Conservation (phyloP, 2,329 filamentous ascomycete species). For the Alternaria sp. region DNA sequence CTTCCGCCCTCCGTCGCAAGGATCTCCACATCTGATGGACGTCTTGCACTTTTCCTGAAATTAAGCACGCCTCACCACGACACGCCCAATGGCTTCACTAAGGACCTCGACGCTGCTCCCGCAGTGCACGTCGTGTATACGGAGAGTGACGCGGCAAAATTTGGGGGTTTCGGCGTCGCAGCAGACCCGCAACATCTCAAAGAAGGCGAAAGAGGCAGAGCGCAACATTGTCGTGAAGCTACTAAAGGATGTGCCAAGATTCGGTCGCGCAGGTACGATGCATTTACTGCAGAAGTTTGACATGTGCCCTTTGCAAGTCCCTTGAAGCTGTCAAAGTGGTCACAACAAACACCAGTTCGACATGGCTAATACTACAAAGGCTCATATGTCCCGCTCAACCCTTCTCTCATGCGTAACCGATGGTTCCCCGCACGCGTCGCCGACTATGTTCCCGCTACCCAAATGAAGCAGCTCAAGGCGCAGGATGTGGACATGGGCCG, state of each 20-base stretch:
- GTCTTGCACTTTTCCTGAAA: constrained; percentile 24
- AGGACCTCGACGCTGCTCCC: constrained; percentile 45
- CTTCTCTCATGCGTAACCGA: constrained; percentile 63
- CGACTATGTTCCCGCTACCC: constrained; percentile 59
- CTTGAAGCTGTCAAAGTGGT: constrained; percentile 3
- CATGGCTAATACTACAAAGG: constrained; percentile 51
- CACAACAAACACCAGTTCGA: background rate
- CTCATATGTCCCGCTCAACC: constrained; percentile 60
- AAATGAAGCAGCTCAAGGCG: constrained; percentile 56
- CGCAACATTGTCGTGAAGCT: constrained; percentile 60
- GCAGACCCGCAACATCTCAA: constrained; percentile 57
- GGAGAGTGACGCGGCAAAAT: constrained; percentile 43
- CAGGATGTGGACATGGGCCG: constrained; percentile 56
- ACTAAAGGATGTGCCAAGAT: constrained; percentile 61
- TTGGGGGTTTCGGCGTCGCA: constrained; percentile 39
- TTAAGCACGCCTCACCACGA: constrained; percentile 17
- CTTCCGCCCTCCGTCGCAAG: constrained; percentile 34
- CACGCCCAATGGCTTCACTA: constrained; percentile 45
- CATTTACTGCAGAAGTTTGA: background rate
- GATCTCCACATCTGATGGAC: constrained; percentile 34
- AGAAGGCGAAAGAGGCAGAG: constrained; percentile 53
- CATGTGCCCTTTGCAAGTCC: background rate
- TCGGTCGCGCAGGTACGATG: constrained; percentile 53
- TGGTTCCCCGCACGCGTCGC: constrained; percentile 62
- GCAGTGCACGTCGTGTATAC: constrained; percentile 51